Evolutionary conservation across 768 basidiomycete genomes (phyloP).

Genomic region (Tephrocybe sp.): DNA sequence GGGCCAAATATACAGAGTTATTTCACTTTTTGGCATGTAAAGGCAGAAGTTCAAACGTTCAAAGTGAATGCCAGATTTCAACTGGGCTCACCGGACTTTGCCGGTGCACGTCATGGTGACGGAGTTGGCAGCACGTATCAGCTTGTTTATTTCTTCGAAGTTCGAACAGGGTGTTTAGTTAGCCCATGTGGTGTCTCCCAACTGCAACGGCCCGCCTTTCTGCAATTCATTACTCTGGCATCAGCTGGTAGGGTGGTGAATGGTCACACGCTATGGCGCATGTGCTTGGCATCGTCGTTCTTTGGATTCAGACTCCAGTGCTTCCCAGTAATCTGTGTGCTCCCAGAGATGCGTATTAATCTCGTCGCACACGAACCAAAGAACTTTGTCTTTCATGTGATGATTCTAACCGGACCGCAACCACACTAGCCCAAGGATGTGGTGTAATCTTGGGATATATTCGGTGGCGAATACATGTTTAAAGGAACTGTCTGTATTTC

Average conservation of each 20-base stretch:
- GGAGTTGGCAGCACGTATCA: too few species aligned
- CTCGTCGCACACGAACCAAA: neutral
- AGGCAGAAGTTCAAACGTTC: neutral
- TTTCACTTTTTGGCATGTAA: slow-evolving; percentile 14
- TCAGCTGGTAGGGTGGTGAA: neutral
- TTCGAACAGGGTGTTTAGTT: too few species aligned
- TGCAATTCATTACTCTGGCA: neutral
- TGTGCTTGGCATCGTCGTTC: too few species aligned
- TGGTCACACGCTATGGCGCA: neutral
- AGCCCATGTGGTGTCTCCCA: neutral
- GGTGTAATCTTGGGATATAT: slow-evolving; percentile 13
- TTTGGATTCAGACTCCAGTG: neutral
- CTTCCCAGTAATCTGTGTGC: neutral
- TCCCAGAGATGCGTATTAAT: neutral
- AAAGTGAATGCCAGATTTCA: too few species aligned
- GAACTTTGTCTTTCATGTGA: slow-evolving; percentile 5
- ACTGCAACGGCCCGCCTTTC: neutral
- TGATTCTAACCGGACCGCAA: slow-evolving; percentile 8
- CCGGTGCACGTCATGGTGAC: neutral
- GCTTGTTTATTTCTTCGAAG: too few species aligned
- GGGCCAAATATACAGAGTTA: slow-evolving; percentile 68
- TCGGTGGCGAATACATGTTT: slow-evolving; percentile 2
- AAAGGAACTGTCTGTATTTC: neutral
- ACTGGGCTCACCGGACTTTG: neutral
- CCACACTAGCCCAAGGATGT: neutral